Evolutionary conservation across 805 yeast species (phyloP).

Genomic region (Lipomyces oligophaga): DNA sequence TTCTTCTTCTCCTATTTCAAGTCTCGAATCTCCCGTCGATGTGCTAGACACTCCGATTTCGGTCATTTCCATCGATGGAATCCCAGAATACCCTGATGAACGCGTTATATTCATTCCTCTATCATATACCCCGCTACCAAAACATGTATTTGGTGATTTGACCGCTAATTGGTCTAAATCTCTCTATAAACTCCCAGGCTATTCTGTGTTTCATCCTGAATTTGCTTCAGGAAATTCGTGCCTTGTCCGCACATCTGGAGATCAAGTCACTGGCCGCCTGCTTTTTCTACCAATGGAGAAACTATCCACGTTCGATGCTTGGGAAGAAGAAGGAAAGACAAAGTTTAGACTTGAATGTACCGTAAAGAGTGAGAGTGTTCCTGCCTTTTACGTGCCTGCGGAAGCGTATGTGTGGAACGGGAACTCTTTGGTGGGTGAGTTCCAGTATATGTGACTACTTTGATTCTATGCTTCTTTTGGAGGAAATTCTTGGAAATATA

Average conservation of each 20-base stretch:
- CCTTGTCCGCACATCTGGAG: neutral
- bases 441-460: conserved; percentile 4
- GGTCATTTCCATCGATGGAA: too few species aligned
- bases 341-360: conserved; percentile 9
- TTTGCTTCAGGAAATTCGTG: conserved; percentile 9
- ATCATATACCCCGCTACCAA: neutral
- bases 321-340: conserved; percentile 20
- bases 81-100: too few species aligned
- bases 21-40: too few species aligned
- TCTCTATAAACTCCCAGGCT: conserved; percentile 10
- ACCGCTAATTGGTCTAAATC: too few species aligned
- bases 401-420: conserved; percentile 22
- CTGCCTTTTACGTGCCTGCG: conserved; percentile 1
- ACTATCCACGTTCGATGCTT: conserved; percentile 8
- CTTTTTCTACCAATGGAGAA: neutral
- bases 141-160: conserved; percentile 2
- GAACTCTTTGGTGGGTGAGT: conserved; percentile 21
- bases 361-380: neutral
- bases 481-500: too few species aligned
- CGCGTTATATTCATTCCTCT: conserved; percentile 12
- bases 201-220: conserved; percentile 6
- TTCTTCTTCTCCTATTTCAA: too few species aligned
- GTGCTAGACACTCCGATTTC: too few species aligned
- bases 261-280: conserved; percentile 5
- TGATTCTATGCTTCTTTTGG: neutral